Evolutionary conservation across 257 asterid species (phyloP), one percentile per base, ranked within the genome.

Genomic region (Rhazya stricta): DNA sequence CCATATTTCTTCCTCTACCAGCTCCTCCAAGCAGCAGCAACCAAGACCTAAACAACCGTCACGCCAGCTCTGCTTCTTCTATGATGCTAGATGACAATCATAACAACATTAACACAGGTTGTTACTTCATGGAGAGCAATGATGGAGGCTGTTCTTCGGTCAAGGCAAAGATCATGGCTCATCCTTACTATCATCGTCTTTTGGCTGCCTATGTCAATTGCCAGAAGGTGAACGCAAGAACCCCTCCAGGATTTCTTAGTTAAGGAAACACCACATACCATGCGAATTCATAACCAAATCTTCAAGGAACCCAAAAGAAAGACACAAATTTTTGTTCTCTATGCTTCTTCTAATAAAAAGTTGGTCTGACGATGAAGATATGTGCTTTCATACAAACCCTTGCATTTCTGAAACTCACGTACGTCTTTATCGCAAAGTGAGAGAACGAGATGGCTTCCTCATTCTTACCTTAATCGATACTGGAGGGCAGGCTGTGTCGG

Each of bases 111-210:
- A 58, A 7, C 41, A 62, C 39, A 76, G 93, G 87, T 0, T 82
- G 87, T 82, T 91, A 89, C 86, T 86, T 88, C 72, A 85, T 89
- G 93, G 96, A 90, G 56, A 60, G 19, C 1, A 78, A 71, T 37
- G 71, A 42, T 11, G 86, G 67, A 19, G 53, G 71, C 73, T 76
- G 84, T 77, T 67, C 77, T 32, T 76, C 91, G 19, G 82, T 86
- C 8, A 92, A 85, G 88, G 88, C 96, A 0, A 94, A 92, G 83
- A 94, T 94, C 84, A 85, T 94, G 90, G 84, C 96, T 67, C 99
- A 94, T 82, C 99, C 99, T 63, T 91, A 85, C 82, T 94, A 92
- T 88, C 88, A 82, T 43, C 93, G 97, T 29, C 98, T 94, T 74
- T 74, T 94, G 81, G 82, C 97, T 67, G 90, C 97, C 25, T 94